Evolutionary conservation across 495 filamentous ascomycete genomes (phyloP).

Genomic region (Corynascus novoguineensis): DNA sequence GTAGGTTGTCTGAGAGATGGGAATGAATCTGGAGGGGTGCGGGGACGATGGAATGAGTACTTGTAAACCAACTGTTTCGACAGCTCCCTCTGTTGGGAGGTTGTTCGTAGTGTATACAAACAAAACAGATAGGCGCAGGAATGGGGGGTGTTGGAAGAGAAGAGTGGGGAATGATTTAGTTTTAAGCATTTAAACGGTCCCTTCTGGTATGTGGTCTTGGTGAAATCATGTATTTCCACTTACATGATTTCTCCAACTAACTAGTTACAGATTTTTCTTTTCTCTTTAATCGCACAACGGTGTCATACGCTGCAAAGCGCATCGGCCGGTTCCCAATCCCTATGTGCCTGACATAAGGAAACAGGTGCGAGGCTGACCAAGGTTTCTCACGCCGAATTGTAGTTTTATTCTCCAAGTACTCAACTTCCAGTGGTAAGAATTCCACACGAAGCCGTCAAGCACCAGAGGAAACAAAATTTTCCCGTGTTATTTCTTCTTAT

Average conservation of each 20-base stretch:
- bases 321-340: background rate
- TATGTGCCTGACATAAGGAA: too few species aligned
- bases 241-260: too few species aligned
- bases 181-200: background rate
- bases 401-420: too few species aligned
- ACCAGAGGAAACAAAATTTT: too few species aligned
- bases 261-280: too few species aligned
- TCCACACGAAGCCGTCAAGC: background rate
- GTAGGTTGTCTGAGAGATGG: background rate
- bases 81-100: background rate
- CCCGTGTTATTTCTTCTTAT: too few species aligned
- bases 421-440: too few species aligned
- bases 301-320: background rate
- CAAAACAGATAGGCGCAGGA: background rate
- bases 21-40: background rate
- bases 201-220: background rate
- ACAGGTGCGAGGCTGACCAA: too few species aligned
- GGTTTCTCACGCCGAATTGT: too few species aligned
- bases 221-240: too few species aligned
- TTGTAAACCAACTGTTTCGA: background rate
- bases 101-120: slow-evolving; percentile 8
- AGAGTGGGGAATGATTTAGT: background rate
- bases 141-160: background rate
- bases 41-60: background rate
- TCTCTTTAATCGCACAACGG: too few species aligned